Evolutionary conservation across 805 yeast species (phyloP).

Genomic region (Torulaspora franciscae): DNA sequence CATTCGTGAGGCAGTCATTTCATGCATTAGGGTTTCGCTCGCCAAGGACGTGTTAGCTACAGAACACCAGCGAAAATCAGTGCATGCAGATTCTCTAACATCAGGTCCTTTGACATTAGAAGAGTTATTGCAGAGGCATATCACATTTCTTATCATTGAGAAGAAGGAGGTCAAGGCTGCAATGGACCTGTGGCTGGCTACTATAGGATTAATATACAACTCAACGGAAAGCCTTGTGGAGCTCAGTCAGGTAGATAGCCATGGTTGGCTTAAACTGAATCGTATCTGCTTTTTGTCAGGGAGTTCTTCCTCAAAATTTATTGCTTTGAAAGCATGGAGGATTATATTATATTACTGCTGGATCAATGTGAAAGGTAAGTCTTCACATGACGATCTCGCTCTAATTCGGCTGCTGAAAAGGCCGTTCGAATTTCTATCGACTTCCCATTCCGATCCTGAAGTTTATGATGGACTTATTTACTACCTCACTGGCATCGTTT

Average conservation of each 20-base stretch:
- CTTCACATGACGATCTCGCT: not conserved
- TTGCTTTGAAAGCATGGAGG: slow-evolving; percentile 31
- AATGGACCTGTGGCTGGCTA: slow-evolving; percentile 31
- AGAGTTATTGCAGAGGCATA: slow-evolving; percentile 16
- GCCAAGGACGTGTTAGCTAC: slow-evolving; percentile 14
- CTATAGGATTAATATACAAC: slow-evolving; percentile 27
- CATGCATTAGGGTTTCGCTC: slow-evolving; percentile 12
- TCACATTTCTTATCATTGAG: slow-evolving; percentile 14
- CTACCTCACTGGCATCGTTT: slow-evolving; percentile 19
- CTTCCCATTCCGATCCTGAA: slow-evolving; percentile 4
- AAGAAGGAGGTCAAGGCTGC: slow-evolving; percentile 26
- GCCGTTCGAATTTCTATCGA: slow-evolving; percentile 17
- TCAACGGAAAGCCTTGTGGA: slow-evolving; percentile 8
- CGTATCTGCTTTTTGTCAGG: slow-evolving; percentile 14
- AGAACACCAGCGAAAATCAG: slow-evolving; percentile 7
- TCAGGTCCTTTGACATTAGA: slow-evolving; percentile 15
- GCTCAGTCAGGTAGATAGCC: slow-evolving; percentile 6
- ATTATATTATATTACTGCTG: slow-evolving; percentile 24
- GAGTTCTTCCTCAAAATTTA: slow-evolving; percentile 10
- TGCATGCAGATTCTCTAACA: not conserved
- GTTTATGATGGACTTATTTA: slow-evolving; percentile 19
- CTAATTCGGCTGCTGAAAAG: slow-evolving; percentile 11
- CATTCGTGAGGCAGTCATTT: slow-evolving; percentile 11
- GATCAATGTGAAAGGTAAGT: slow-evolving; percentile 4
- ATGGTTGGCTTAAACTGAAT: slow-evolving; percentile 25